These are phyloP conservation scores for Phytophthora pisi DNA, from an alignment of 352 stramenopile genomes.

Conservation along the genomic window DNA sequence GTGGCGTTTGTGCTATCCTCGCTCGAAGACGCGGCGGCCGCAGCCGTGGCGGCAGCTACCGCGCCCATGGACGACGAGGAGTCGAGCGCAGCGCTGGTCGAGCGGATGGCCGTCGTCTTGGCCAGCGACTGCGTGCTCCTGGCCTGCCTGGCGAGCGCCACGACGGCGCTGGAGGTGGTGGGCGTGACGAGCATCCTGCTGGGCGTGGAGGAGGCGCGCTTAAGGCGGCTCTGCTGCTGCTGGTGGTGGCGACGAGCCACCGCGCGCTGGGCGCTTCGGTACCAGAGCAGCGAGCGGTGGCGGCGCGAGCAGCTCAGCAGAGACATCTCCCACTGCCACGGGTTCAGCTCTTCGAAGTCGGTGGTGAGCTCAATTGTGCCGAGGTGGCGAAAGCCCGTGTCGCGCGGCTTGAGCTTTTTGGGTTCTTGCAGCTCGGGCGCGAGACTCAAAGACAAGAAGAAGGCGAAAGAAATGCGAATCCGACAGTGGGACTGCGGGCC, in stretches of 20 bases:
- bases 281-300: conserved; percentile 57
- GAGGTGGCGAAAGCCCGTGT: conserved; percentile 14
- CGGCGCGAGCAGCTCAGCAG: conserved; percentile 58
- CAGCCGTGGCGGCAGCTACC: conserved; percentile 6
- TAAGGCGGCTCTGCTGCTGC: conserved; percentile 12
- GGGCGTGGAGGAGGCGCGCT: conserved; percentile 7
- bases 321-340: conserved; percentile 64
- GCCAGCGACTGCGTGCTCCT: conserved; percentile 10
- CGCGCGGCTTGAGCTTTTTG: not conserved
- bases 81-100: conserved; percentile 25
- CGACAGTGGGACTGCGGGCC: not conserved
- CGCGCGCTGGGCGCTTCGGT: conserved; percentile 45
- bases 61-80: conserved; percentile 18
- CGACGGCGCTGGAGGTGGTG: conserved; percentile 23
- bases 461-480: conserved; percentile 9
- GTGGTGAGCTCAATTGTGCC: conserved; percentile 39
- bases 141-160: conserved; percentile 19
- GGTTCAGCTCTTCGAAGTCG: conserved; percentile 45
- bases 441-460: conserved; percentile 16
- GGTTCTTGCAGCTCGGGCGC: too few relatives aligned
- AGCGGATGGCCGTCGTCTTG: conserved; percentile 27
- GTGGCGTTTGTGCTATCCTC: conserved; percentile 19
- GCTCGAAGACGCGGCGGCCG: conserved; percentile 5
- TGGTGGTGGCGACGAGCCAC: conserved; percentile 40
- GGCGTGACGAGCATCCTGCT: conserved; percentile 18